A percentile compares a stretch with the other conserved stretches of the same genome.
phyloP scores from a whole-genome alignment of 352 stramenopile species.

The Pythium guiyangense region DNA sequence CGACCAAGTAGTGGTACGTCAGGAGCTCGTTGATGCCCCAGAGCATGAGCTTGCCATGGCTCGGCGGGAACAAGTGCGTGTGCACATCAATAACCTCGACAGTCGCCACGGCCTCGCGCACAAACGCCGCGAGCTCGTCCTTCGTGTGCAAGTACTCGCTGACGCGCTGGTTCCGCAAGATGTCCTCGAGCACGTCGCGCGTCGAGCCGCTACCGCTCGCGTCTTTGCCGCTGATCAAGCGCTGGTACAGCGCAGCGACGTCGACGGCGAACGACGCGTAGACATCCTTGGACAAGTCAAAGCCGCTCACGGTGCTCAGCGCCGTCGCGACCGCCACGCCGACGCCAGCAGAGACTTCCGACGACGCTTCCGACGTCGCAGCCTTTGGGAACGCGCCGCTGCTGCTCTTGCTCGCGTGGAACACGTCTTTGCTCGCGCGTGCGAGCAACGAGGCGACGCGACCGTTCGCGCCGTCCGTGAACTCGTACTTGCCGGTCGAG shows the following conservation, averaged over 20 bases:
- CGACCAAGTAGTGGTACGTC: slow-evolving; percentile 95
- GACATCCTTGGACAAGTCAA: slow-evolving; percentile 32
- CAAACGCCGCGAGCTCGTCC: slow-evolving; percentile 28
- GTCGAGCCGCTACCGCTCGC: slow-evolving; percentile 8
- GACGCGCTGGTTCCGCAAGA: slow-evolving; percentile 20
- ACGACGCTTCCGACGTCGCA: not conserved
- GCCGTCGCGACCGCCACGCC: slow-evolving; percentile 31
- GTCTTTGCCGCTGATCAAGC: slow-evolving; percentile 34
- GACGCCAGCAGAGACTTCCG: slow-evolving; percentile 2
- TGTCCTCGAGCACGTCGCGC: slow-evolving; percentile 25
- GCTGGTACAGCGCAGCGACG: slow-evolving; percentile 48
- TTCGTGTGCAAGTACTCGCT: slow-evolving; percentile 30
- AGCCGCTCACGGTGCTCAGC: slow-evolving; percentile 29
- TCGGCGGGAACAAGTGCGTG: slow-evolving; percentile 92
- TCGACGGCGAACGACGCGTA: slow-evolving; percentile 42
- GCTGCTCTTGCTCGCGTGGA: slow-evolving; percentile 7
- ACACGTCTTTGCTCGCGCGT: slow-evolving; percentile 30
- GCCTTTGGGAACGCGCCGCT: no score
- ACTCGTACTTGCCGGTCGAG: slow-evolving; percentile 46
- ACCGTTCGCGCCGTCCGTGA: slow-evolving; percentile 34
- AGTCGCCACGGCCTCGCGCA: slow-evolving; percentile 29
- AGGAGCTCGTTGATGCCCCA: slow-evolving; percentile 93
- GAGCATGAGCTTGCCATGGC: slow-evolving; percentile 88
- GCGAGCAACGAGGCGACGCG: slow-evolving; percentile 15
- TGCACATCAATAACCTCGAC: slow-evolving; percentile 62